phyloP scores from a whole-genome alignment of 345 rosid species.

The Eucalyptus polybractea region DNA sequence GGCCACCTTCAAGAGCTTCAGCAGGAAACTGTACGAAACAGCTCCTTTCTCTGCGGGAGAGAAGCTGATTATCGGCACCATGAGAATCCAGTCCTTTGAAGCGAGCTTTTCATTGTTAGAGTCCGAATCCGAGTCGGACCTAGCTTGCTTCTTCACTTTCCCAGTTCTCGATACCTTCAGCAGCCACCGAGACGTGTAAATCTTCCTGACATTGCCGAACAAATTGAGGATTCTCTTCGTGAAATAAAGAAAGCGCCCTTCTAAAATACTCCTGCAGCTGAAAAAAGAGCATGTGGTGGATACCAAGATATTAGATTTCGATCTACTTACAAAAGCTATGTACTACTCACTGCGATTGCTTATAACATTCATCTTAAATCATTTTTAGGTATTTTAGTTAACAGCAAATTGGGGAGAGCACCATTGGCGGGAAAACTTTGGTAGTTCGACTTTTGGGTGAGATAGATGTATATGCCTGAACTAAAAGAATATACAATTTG shows the following conservation, averaged over 20 bases:
- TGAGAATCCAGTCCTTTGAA: constrained; percentile 54
- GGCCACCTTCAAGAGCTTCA: constrained; percentile 76
- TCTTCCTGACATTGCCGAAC: constrained; percentile 58
- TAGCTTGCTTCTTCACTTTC: constrained; percentile 10
- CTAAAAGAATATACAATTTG: no score
- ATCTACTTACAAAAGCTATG: no score
- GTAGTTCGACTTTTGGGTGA: no score
- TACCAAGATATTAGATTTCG: neutral
- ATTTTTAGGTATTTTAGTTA: no score
- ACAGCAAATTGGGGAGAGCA: no score
- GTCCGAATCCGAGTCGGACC: constrained; percentile 28
- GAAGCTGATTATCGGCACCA: constrained; percentile 68
- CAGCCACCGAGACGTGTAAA: constrained; percentile 77
- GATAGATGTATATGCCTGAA: no score
- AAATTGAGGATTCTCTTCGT: constrained; percentile 8
- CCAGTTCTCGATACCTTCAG: constrained; percentile 43
- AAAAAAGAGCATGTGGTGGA: neutral
- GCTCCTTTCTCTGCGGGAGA: constrained; percentile 65
- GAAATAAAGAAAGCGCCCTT: neutral
- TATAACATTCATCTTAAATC: no score
- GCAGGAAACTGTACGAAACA: constrained; percentile 64
- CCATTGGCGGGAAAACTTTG: no score
- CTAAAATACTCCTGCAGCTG: neutral
- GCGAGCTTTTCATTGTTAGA: constrained; percentile 34
- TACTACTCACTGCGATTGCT: no score